These are phyloP conservation scores for Fusarium sp. DNA, from an alignment of 2,329 filamentous ascomycete species.

Conservation along the genomic window DNA sequence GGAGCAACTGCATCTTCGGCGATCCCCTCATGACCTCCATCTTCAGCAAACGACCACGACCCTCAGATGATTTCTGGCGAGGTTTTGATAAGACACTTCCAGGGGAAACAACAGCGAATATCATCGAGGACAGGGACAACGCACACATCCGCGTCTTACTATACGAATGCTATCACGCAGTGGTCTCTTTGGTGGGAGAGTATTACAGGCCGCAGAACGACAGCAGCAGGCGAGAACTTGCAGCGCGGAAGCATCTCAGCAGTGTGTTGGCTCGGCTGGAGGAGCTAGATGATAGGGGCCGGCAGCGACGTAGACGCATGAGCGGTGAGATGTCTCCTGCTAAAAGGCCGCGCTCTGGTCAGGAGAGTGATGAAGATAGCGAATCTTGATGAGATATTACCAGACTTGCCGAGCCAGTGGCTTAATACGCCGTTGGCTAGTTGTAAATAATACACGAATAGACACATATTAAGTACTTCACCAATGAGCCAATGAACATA, in stretches of 20 bases:
- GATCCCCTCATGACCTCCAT: slow-evolving; percentile 66
- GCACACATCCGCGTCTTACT: slow-evolving; percentile 61
- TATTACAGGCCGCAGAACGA: slow-evolving; percentile 64
- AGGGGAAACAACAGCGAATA: slow-evolving; percentile 22
- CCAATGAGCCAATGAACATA: neutral
- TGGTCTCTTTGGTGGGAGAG: slow-evolving; percentile 63
- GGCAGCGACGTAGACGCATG: slow-evolving; percentile 47
- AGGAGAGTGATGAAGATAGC: slow-evolving; percentile 33
- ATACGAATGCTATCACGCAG: slow-evolving; percentile 69
- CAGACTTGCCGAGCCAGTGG: neutral
- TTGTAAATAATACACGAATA: neutral
- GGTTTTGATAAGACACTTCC: slow-evolving; percentile 54
- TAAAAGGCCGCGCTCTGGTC: slow-evolving; percentile 55
- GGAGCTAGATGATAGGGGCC: slow-evolving; percentile 49
- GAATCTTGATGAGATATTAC: slow-evolving; percentile 4
- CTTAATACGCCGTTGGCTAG: neutral
- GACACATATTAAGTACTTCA: slow-evolving; percentile 15
- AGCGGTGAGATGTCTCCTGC: slow-evolving; percentile 57
- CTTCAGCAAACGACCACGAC: slow-evolving; percentile 58
- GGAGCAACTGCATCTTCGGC: slow-evolving; percentile 69
- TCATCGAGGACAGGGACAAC: slow-evolving; percentile 58
- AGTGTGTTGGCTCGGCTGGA: slow-evolving; percentile 60
- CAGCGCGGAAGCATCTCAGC: slow-evolving; percentile 62
- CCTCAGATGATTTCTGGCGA: slow-evolving; percentile 57
- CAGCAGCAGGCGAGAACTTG: slow-evolving; percentile 63